Base-by-base conservation (phyloP, 2,329 filamentous ascomycete genomes). In the Aspergillus viridinutans region DNA sequence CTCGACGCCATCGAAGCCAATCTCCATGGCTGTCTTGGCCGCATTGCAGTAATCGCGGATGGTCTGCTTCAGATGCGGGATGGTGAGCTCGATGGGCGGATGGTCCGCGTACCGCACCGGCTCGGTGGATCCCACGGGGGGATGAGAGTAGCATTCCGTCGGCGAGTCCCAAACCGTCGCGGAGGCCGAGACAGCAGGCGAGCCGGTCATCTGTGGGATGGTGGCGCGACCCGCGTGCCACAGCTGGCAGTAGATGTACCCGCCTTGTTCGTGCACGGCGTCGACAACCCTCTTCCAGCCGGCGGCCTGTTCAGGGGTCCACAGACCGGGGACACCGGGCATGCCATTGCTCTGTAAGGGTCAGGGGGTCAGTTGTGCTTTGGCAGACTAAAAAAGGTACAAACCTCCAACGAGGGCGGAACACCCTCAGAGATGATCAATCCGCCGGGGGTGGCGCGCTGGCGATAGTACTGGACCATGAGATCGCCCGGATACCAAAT, bases 1-100 rank as follows among this genome's bases (percentile, higher is more conserved):
- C 59, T 83, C 80, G 2, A 82, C 76, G 1, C 80, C 80, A 58
- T 82, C 80, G 47, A 83, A 85, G 0, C 83, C 83, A 53, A 77
- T 78, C 49, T 80, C 78, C 26, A 86, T 76, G 0, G 84, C 84
- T 63, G 69, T 80, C 59, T 72, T 70, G 1, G 79, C 79, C 1
- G 78, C 78, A 3, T 60, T 57, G 54, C 74, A 78, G 61, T 78
- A 81, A 60, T 80, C 78, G 0, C 63, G 59, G 32, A 79, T 76
- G 3, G 75, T 78, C 35, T 65, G 61, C 55, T 75, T 67, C 60
- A 81, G 79, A 54, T 80, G 79, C 1, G 75, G 73, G 25, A 77
- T 69, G 0, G 76, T 79, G 63, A 81, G 56, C 57, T 70, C 78
- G 57, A 76, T 76, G 17, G 71, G 77, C n/a, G 68, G 72, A 23